These are phyloP conservation scores for Chalara sp. DNA, from an alignment of 2,329 filamentous ascomycete genomes.

Conservation along the genomic window DNA sequence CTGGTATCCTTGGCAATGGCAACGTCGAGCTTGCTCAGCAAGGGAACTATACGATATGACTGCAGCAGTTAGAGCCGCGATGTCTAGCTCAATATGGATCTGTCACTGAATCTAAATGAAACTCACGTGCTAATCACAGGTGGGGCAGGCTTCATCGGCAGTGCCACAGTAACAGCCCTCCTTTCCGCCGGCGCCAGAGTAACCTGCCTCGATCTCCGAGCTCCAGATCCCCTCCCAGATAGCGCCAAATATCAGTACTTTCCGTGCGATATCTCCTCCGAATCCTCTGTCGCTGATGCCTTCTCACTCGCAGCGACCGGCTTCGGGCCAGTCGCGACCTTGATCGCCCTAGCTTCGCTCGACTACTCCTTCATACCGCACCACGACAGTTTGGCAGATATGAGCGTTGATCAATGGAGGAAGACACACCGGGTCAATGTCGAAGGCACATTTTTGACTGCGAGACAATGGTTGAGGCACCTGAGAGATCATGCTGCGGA, in stretches of 20 bases:
- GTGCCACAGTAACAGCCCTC: conserved; percentile 20
- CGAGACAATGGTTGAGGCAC: conserved; percentile 34
- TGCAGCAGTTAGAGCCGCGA: too few species aligned
- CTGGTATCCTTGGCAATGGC: too few species aligned
- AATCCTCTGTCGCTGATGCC: conserved; percentile 27
- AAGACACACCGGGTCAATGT: conserved; percentile 37
- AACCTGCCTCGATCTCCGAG: conserved; percentile 21
- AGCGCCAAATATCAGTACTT: conserved; percentile 26
- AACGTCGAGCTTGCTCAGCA: too few species aligned
- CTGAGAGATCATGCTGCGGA: conserved; percentile 17
- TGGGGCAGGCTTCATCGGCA: conserved; percentile 19
- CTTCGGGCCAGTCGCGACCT: conserved; percentile 27
- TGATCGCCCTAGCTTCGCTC: conserved; percentile 36
- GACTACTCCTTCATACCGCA: conserved; percentile 36
- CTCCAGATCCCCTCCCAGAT: conserved; percentile 4
- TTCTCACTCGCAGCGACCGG: conserved; percentile 22
- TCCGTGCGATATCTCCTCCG: conserved; percentile 25
- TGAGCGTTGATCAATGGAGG: conserved; percentile 32
- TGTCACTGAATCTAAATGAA: conserved; percentile 14
- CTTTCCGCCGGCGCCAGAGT: conserved; percentile 36
- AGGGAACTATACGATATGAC: too few species aligned
- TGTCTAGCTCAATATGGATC: conserved; percentile 7
- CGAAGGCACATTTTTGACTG: conserved; percentile 35
- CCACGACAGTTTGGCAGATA: conserved; percentile 32
- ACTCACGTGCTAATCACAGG: conserved; percentile 19